These are phyloP conservation scores for Metroxylon sagu DNA, from an alignment of 176 grass and related monocot species.

Conservation along the genomic window DNA sequence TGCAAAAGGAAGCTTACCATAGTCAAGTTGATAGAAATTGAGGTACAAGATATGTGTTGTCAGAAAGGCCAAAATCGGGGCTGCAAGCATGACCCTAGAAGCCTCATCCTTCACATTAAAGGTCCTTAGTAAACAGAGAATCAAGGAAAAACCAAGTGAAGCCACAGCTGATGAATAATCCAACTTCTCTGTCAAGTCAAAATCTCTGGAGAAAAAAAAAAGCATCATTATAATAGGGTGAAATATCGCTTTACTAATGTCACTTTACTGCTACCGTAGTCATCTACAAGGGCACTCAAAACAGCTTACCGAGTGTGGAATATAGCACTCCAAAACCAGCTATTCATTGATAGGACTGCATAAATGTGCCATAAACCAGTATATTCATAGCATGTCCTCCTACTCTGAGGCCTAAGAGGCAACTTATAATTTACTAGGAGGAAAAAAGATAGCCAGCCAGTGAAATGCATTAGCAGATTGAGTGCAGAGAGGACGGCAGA, in stretches of 20 bases:
- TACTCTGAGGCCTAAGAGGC: slow-evolving; percentile 56
- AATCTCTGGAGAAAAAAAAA: slow-evolving; percentile 47
- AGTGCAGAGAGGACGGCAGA: slow-evolving; percentile 57
- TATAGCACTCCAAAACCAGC: slow-evolving; percentile 93
- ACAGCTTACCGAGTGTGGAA: slow-evolving; percentile 73
- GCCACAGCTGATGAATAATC: slow-evolving; percentile 94
- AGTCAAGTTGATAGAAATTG: slow-evolving; percentile 83
- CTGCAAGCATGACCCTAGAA: slow-evolving; percentile 83
- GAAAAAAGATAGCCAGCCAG: slow-evolving; percentile 64
- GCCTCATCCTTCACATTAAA: slow-evolving; percentile 93
- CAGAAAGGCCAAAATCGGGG: slow-evolving; percentile 94
- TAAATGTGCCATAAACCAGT: slow-evolving; percentile 91
- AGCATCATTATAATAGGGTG: slow-evolving; percentile 7
- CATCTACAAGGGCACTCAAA: slow-evolving; percentile 3
- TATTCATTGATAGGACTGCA: slow-evolving; percentile 82
- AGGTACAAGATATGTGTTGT: slow-evolving; percentile 96
- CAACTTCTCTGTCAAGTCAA: slow-evolving; percentile 88
- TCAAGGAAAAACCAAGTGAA: slow-evolving; percentile 78
- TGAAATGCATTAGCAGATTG: slow-evolving; percentile 69
- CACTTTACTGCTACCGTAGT: too few species aligned
- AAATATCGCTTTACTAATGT: neutral
- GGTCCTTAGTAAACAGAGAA: slow-evolving; percentile 68
- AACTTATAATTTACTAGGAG: slow-evolving; percentile 62
- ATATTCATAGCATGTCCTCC: slow-evolving; percentile 71
- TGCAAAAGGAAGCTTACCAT: slow-evolving; percentile 50